These are phyloP conservation scores for Sclerotinia spermophila DNA, from an alignment of 2,329 filamentous ascomycete genomes.

Conservation along the genomic window DNA sequence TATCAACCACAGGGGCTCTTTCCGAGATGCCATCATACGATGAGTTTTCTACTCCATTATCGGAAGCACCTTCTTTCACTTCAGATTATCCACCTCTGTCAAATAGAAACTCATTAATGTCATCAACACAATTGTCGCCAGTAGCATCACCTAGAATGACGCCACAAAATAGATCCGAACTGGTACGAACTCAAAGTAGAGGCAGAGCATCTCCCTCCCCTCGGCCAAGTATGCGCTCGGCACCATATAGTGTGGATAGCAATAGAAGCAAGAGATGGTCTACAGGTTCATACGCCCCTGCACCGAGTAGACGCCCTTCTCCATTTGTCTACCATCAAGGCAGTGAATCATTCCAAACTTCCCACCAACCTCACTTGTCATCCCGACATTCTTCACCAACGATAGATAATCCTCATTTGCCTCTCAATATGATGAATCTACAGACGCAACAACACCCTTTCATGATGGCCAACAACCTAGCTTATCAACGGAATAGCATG, in stretches of 20 bases:
- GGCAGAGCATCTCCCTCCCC: constrained; percentile 70
- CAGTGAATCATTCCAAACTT: constrained; percentile 53
- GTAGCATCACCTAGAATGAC: constrained; percentile 68
- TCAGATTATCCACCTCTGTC: constrained; percentile 65
- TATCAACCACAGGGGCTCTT: constrained; percentile 62
- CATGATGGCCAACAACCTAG: constrained; percentile 49
- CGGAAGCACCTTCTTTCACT: constrained; percentile 63
- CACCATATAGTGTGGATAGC: constrained; percentile 67
- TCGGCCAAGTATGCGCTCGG: constrained; percentile 62
- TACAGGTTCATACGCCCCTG: constrained; percentile 65
- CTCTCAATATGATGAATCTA: constrained; percentile 47
- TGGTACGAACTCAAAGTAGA: constrained; percentile 61
- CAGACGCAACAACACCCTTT: constrained; percentile 56
- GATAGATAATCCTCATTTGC: constrained; percentile 46
- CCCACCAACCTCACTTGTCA: constrained; percentile 52
- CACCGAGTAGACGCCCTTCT: constrained; percentile 52
- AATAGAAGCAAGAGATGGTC: constrained; percentile 72
- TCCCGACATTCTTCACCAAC: constrained; percentile 49
- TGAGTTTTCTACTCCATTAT: constrained; percentile 63
- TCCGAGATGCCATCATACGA: constrained; percentile 70
- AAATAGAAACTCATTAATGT: constrained; percentile 67
- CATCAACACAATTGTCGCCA: constrained; percentile 67
- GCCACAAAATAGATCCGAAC: constrained; percentile 56
- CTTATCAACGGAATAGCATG: constrained; percentile 56
- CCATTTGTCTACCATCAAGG: constrained; percentile 61